These are phyloP conservation scores for Ganoderma lucidum DNA, from an alignment of 1,284 basidiomycete species.

Conservation along the genomic window DNA sequence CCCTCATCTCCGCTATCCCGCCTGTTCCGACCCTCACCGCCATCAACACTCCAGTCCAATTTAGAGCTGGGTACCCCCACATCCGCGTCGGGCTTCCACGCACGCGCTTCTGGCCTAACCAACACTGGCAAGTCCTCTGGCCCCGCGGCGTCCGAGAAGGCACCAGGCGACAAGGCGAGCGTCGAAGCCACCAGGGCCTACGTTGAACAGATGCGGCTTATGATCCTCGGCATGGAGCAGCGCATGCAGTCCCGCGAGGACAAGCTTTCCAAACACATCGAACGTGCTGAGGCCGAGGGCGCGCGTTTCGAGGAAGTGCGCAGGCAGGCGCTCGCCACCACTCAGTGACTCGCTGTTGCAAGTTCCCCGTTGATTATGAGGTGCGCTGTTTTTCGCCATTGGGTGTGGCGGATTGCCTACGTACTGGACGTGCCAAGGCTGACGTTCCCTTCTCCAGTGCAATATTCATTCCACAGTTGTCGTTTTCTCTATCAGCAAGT, in stretches of 20 bases:
- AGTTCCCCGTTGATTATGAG: background rate
- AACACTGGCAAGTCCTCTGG: conserved; percentile 24
- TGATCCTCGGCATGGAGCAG: conserved; percentile 82
- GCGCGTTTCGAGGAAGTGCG: conserved; percentile 57
- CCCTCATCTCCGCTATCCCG: background rate
- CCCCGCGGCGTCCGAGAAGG: conserved; percentile 2
- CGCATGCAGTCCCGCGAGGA: conserved; percentile 71
- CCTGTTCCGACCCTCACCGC: background rate
- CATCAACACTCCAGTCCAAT: conserved; percentile 14
- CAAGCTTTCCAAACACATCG: conserved; percentile 64
- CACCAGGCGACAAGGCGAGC: conserved; percentile 22
- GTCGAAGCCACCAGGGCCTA: conserved; percentile 56
- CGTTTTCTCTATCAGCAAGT: background rate
- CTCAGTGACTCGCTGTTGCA: conserved; percentile 3
- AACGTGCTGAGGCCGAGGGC: conserved; percentile 67
- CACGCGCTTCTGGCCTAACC: conserved; percentile 21
- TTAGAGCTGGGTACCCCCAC: conserved; percentile 15
- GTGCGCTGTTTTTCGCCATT: background rate
- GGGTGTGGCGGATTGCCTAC: background rate
- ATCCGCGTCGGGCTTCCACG: background rate
- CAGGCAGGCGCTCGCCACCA: conserved; percentile 41
- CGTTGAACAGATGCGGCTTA: conserved; percentile 72
- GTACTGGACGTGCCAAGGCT: conserved; percentile 1
- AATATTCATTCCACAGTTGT: background rate
- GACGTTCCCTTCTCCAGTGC: conserved; percentile 4